Base-by-base conservation (phyloP, 2,329 filamentous ascomycete species). In the Sarocladium kiliense region DNA sequence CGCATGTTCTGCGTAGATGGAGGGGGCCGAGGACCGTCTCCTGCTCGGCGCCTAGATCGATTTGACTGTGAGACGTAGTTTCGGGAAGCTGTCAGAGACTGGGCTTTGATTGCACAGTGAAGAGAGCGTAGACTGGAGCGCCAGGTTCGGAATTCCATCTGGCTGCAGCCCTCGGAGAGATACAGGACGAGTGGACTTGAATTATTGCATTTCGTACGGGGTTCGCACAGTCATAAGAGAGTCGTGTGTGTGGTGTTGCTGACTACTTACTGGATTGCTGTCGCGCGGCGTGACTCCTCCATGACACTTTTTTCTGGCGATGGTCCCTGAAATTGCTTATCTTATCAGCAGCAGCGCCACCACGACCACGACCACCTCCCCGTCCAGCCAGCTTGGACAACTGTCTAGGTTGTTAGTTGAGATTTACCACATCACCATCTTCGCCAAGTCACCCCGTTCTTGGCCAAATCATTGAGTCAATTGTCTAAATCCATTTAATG, bases 231-330 rank as follows among this genome's bases (percentile, higher is more conserved):
- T 44, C 36, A 18, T 23, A 23, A n/a, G 44, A 18, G 3, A 9
- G 41, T 4, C 9, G 25, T 27, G 44, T 21, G 27, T 3, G 23
- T 16, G 7, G 3, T 30, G 23, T n/a, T n/a, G n/a, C n/a, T n/a
- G n/a, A n/a, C n/a, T n/a, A n/a, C n/a, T n/a, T n/a, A n/a, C n/a
- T n/a, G n/a, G n/a, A n/a, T n/a, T n/a, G n/a, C n/a, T n/a, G n/a
- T n/a, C n/a, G 10, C 14, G 12, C 23, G 44, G 23, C 14, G 44
- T 47, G 44, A 47, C 44, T 47, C 44, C 44, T 27, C n/a, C 25
- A 23, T 7, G 25, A 47, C 44, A 47, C 44, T 47, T 47, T 47
- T 47, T 47, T 47, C 25, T 44, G 39, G 19, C 3, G 39, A 44
- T 44, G 39, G 39, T 21, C 16, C 36, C 36, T 19, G 18, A 16